Base-by-base conservation (phyloP, 805 yeast species). In the Yarrowia sp. region DNA sequence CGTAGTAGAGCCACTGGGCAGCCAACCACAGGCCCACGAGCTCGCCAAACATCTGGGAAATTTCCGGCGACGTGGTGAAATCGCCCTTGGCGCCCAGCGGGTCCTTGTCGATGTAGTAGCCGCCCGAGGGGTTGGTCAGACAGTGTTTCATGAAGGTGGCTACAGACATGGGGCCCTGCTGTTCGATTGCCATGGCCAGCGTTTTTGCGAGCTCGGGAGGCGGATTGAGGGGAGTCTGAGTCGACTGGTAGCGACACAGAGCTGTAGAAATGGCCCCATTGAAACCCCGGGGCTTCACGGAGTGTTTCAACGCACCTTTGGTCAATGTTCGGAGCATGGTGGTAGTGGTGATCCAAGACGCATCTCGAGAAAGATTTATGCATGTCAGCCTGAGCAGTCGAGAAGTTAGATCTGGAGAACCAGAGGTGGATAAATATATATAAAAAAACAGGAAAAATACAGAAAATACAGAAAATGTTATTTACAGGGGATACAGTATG, bases 41-140 rank as follows among this genome's bases (percentile, higher is more conserved):
- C 75, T 91, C 96, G 20, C 97, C 97, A 79, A 91, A 91, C 79
- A 91, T 88, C 46, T 90, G 91, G 8, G 94, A 88, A 63, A 91
- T 90, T 76, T 91, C 97, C 0, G 97, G 97, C 0, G 94, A 88
- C 0, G 97, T 91, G 64, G 88, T 82, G 75, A 91, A 91, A 76
- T 91, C 97, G 6, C 96, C 96, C 8, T 77, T 75, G 1, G 76
- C 68, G 39, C 89, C 91, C 42, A 91, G 79, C 1, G 96, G 96
- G 72, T 91, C 88, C 70, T 87, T 79, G 4, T 90, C 87, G 24
- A 92, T 88, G 74, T 91, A 91, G 75, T 91, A 91, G 0, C 97
- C 97, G 70, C 82, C 83, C 10, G 84, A 80, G 0, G 96, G 95
- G 73, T 90, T 89, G 0, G 92, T 85, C 68, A 91, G 80, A 74